Base-by-base conservation (phyloP, 2,329 filamentous ascomycete species). In the Fusarium burgessii region DNA sequence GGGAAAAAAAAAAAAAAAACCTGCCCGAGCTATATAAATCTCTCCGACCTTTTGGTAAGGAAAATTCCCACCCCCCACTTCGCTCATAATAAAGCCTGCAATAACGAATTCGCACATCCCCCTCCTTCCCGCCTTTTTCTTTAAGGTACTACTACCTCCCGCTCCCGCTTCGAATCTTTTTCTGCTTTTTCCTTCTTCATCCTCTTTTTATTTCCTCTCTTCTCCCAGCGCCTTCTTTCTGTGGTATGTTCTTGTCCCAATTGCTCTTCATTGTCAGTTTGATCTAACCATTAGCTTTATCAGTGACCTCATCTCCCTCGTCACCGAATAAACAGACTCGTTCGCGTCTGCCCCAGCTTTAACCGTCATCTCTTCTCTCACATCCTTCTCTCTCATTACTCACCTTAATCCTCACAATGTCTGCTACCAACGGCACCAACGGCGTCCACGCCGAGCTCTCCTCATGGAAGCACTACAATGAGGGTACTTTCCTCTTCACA, bases 401-500 rank as follows among this genome's bases (percentile, higher is more conserved):
- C 17, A 49, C 23, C 23, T 58, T 69, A 74, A 74, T 71, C 68
- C 56, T 83, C 86, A 90, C 80, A 84, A 92, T 92, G 90, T 82
- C 84, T 81, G 77, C 82, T 73, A 73, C 84, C 81, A 79, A 80
- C 72, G 83, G 83, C 77, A 68, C 77, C 75, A 79, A 83, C 79
- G 83, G 80, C 77, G 75, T 78, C 54, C 73, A 78, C 68, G 77
- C 73, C 76, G 70, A 76, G 43, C 75, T 76, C 55, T 68, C 63
- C 38, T 73, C 77, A 71, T 82, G 81, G 80, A 81, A 80, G 77
- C 84, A 86, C 81, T 84, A 87, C 81, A 88, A 90, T 76, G 82
- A 87, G 80, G 91, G 91, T 73, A 93, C 90, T 77, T 95, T 95
- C 87, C 89, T 95, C 75, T 95, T 95, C 89, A 96, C 93, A 79